Evolutionary conservation across 805 yeast genomes (phyloP).

Genomic region (Cyberlindnera amylophila): DNA sequence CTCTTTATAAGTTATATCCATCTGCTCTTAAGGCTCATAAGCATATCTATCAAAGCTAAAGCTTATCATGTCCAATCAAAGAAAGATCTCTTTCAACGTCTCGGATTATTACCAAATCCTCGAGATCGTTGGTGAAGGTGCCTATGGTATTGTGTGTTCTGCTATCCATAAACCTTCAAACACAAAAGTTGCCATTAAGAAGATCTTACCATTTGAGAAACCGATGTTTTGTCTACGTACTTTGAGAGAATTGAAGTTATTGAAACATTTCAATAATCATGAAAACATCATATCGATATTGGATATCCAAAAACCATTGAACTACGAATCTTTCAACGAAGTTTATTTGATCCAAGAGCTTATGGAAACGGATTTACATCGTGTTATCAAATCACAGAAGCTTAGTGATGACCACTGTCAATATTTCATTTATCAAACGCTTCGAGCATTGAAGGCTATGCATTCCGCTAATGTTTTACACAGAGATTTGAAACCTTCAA

Average conservation of each 20-base stretch:
- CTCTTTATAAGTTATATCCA: too few species aligned
- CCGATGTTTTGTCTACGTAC: slow-evolving; percentile 67
- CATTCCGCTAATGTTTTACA: slow-evolving; percentile 74
- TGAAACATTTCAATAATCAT: slow-evolving; percentile 61
- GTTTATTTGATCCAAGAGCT: slow-evolving; percentile 73
- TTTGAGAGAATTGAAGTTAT: slow-evolving; percentile 61
- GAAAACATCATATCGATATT: slow-evolving; percentile 66
- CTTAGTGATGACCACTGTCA: slow-evolving; percentile 66
- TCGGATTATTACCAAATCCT: slow-evolving; percentile 57
- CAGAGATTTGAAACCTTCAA: slow-evolving; percentile 74
- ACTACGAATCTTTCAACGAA: slow-evolving; percentile 59
- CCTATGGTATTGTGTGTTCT: slow-evolving; percentile 74
- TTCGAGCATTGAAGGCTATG: slow-evolving; percentile 66
- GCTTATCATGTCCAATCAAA: slow-evolving; percentile 15
- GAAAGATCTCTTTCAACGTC: slow-evolving; percentile 58
- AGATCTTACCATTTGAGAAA: slow-evolving; percentile 66
- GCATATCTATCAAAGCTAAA: too few species aligned
- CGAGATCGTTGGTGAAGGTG: slow-evolving; percentile 73
- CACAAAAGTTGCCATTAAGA: slow-evolving; percentile 70
- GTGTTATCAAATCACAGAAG: slow-evolving; percentile 52
- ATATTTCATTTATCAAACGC: slow-evolving; percentile 65
- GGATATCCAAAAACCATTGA: slow-evolving; percentile 62
- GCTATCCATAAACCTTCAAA: slow-evolving; percentile 62
- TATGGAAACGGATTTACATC: slow-evolving; percentile 72
- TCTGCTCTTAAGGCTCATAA: too few species aligned